Evolutionary conservation across 495 filamentous ascomycete genomes (phyloP), one percentile per base, ranked within the genome.

Genomic region (Friedmanniomyces endolithicus): DNA sequence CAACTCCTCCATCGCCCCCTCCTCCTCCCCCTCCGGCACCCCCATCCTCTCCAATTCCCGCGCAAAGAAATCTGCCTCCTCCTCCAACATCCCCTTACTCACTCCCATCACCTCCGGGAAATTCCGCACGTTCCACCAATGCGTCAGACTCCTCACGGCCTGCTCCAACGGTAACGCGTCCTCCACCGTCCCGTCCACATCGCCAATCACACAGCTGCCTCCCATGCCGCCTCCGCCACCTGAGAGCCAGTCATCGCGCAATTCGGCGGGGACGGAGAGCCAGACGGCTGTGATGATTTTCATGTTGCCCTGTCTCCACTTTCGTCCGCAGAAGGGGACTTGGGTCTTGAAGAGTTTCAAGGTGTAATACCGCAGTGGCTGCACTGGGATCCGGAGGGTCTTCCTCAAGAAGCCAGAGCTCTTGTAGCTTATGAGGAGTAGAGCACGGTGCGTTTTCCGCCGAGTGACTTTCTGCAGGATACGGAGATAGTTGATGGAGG

Each of bases 281-380:
- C 95, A 98, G 1, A 97, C 86, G 19, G 88, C 90, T 0, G 92
- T 98, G 66, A 98, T 98, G 60, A 97, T 90, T 49, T 90, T 84
- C 92, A 98, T 98, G 67, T 98, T 96, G 52, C 82, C 81, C 73
- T 98, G 92, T 17, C 92, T 82, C 92, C 92, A 98, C 71, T 98
- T 98, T 14, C 92, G 82, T 19, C 92, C 90, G 68, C 92, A 97
- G 72, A 94, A 98, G 14, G 92, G 92, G 1, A 97, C 92, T 65
- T 97, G 94, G 53, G 86, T 88, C 68, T 98, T 98, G 81, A 96
- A 95, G 0, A 98, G 78, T 65, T 98, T 98, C 63, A 98, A 81
- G 8, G 90, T 94, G 72, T 96, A 96, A 25, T 90, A 81, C 8
- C 94, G 84, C 19, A 98, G 77, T 57, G 88, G 75, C 0, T 80